Evolutionary conservation across 257 asterid species (phyloP).

Genomic region (Handroanthus guayacan): DNA sequence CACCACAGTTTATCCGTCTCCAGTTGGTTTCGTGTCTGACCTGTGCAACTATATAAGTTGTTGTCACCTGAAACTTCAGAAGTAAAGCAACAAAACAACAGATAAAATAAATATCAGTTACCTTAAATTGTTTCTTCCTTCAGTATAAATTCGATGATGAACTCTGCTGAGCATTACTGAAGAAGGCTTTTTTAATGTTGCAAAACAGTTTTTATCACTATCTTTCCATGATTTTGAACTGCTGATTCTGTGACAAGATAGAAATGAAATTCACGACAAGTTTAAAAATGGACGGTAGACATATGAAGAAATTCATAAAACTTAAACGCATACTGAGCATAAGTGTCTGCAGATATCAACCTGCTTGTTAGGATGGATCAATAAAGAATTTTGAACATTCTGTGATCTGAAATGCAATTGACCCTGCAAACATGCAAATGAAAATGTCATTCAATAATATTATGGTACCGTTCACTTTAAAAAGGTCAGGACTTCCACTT

Average conservation of each 20-base stretch:
- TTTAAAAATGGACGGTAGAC: background rate
- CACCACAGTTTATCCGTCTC: background rate
- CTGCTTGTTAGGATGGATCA: conserved; percentile 27
- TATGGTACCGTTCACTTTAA: background rate
- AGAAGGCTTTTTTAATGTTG: background rate
- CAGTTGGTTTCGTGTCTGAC: background rate
- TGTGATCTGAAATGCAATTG: conserved; percentile 34
- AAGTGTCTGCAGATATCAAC: conserved; percentile 25
- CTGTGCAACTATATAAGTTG: conserved; percentile 1
- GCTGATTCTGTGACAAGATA: conserved; percentile 22
- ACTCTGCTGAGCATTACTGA: background rate
- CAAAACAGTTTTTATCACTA: background rate
- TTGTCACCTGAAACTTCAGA: background rate
- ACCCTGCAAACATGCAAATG: conserved; percentile 32
- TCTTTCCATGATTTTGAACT: conserved; percentile 18
- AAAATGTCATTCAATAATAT: background rate
- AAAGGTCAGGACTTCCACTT: background rate
- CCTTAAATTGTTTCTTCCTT: conserved; percentile 1
- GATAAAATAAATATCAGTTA: background rate
- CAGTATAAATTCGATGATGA: background rate
- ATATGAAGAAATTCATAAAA: background rate
- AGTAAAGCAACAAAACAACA: background rate
- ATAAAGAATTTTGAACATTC: conserved; percentile 22
- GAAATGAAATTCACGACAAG: background rate
- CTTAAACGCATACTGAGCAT: background rate